A percentile compares a stretch with the other conserved stretches of the same genome.
phyloP scores from a whole-genome alignment of 371 early-diverging fungal species.

The Haplosporangium sp. region DNA sequence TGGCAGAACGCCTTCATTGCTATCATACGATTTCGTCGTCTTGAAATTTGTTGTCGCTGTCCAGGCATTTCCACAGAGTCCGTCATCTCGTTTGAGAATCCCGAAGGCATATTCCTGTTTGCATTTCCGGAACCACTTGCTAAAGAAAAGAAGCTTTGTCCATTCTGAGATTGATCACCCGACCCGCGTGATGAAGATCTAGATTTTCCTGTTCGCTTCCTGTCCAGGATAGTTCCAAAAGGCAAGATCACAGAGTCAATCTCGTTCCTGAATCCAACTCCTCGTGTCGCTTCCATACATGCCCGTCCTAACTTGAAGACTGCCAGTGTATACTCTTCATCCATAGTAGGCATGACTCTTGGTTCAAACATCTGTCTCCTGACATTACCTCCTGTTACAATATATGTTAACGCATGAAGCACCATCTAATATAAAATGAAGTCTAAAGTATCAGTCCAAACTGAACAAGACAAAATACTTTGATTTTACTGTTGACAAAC shows the following conservation, averaged over 20 bases:
- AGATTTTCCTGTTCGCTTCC: slow-evolving; percentile 6
- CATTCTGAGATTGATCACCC: slow-evolving; percentile 3
- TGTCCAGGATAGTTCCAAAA: slow-evolving; percentile 48
- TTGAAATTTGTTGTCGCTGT: slow-evolving; percentile 33
- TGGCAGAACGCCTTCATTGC: slow-evolving; percentile 43
- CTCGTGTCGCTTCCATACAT: slow-evolving; percentile 56
- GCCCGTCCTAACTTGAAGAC: slow-evolving; percentile 58
- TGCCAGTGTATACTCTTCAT: slow-evolving; percentile 54
- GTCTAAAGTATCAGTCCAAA: neutral
- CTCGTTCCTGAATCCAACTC: slow-evolving; percentile 54
- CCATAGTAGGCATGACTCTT: slow-evolving; percentile 36
- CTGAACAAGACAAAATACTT: neutral
- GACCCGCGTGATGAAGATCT: neutral
- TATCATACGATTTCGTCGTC: slow-evolving; percentile 30
- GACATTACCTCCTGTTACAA: slow-evolving; percentile 55
- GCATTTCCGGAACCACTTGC: slow-evolving; percentile 1
- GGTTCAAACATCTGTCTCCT: slow-evolving; percentile 56
- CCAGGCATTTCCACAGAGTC: slow-evolving; percentile 42
- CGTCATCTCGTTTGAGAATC: slow-evolving; percentile 44
- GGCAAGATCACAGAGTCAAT: slow-evolving; percentile 48
- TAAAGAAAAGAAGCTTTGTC: slow-evolving; percentile 4
- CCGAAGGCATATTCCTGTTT: slow-evolving; percentile 3
- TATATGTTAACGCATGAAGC: slow-evolving; percentile 47
- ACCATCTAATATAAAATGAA: slow-evolving; percentile 21
- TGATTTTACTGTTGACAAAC: neutral